phyloP scores from a whole-genome alignment of 164 flowering plant species.

The Cinnamomum chago region DNA sequence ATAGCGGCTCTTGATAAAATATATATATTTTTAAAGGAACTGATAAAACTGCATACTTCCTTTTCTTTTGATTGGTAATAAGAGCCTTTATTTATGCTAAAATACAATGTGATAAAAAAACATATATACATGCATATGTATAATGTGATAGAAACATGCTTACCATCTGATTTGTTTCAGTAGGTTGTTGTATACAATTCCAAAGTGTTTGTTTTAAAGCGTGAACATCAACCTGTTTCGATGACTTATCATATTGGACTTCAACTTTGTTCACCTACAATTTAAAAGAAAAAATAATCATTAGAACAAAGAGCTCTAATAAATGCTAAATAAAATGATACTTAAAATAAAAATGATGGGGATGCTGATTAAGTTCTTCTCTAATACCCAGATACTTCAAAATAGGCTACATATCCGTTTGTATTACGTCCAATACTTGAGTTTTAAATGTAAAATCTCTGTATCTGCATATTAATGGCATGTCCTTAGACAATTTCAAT shows the following conservation, averaged over 20 bases:
- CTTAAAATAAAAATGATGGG: neutral
- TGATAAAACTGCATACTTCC: too few species aligned
- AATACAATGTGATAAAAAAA: neutral
- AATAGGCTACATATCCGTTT: too few species aligned
- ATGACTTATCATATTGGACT: conserved; percentile 79
- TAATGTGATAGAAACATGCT: conserved; percentile 2
- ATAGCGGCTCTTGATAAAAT: too few species aligned
- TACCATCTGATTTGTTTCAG: conserved; percentile 32
- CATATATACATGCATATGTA: neutral
- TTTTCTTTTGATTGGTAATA: neutral
- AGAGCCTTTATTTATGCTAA: too few species aligned
- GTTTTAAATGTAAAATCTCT: too few species aligned
- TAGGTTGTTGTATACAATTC: conserved; percentile 51
- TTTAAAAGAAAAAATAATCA: conserved; percentile 6
- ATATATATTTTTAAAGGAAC: too few species aligned
- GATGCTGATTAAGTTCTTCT: too few species aligned
- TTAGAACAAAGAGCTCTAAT: conserved; percentile 4
- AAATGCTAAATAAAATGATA: neutral
- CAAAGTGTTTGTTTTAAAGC: conserved; percentile 80
- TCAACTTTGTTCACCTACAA: conserved; percentile 79
- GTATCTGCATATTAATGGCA: too few species aligned
- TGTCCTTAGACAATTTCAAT: too few species aligned
- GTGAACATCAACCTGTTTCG: conserved; percentile 97
- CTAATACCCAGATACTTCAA: too few species aligned
- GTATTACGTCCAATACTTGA: too few species aligned